Conservation (phyloP, 352 stramenopile species). For the Phytopythium litorale region DNA sequence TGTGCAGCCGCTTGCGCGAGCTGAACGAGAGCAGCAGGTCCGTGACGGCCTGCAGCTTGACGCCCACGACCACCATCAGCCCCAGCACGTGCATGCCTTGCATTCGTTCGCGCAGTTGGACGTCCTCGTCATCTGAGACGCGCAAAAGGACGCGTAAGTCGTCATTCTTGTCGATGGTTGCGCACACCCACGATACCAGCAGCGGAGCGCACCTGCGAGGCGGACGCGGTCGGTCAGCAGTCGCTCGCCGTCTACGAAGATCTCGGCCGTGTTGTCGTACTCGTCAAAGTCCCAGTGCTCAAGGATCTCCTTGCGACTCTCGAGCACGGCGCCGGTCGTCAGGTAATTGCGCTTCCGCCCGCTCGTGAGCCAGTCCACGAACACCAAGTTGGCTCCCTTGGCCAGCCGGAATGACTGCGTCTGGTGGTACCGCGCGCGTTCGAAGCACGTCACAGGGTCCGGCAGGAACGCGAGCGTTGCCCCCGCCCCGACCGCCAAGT, state of each 20-base stretch:
- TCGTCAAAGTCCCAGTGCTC: slow-evolving; percentile 80
- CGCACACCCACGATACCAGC: not conserved
- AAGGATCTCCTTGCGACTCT: slow-evolving; percentile 59
- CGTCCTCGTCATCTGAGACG: slow-evolving; percentile 55
- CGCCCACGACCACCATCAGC: slow-evolving; percentile 59
- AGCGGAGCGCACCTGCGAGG: slow-evolving; percentile 35
- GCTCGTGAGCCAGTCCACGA: slow-evolving; percentile 84
- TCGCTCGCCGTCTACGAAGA: slow-evolving; percentile 45
- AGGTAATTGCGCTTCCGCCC: slow-evolving; percentile 81
- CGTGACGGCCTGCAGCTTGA: slow-evolving; percentile 46
- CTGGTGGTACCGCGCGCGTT: slow-evolving; percentile 63
- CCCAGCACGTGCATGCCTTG: slow-evolving; percentile 70
- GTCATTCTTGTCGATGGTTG: not conserved
- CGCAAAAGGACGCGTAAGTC: not conserved
- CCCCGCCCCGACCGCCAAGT: slow-evolving; percentile 36
- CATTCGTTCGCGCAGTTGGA: slow-evolving; percentile 71
- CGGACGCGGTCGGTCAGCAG: slow-evolving; percentile 69
- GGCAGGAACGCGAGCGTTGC: slow-evolving; percentile 75
- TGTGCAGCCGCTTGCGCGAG: slow-evolving; percentile 71
- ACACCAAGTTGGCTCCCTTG: slow-evolving; percentile 52
- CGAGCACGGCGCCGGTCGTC: slow-evolving; percentile 46
- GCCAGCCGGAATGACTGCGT: slow-evolving; percentile 57
- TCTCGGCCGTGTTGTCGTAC: slow-evolving; percentile 63
- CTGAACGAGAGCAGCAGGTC: slow-evolving; percentile 57
- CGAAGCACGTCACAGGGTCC: slow-evolving; percentile 81